phyloP scores from a whole-genome alignment of 805 yeast species.

The Candida insectorum region DNA sequence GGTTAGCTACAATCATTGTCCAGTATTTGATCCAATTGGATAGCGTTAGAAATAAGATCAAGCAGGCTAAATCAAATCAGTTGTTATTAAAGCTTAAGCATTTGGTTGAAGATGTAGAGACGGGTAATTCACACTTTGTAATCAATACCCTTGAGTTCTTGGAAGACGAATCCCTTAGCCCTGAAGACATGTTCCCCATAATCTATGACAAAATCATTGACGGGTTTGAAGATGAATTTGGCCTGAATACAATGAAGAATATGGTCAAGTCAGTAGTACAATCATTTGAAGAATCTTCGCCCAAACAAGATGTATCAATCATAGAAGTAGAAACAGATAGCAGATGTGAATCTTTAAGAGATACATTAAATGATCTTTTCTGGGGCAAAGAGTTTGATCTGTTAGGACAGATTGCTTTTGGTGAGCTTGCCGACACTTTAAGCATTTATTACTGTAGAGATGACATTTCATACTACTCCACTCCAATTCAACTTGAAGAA shows the following conservation, averaged over 20 bases:
- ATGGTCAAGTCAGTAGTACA: too few species aligned
- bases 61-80: neutral
- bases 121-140: constrained; percentile 4
- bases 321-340: constrained; percentile 32
- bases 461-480: constrained; percentile 12
- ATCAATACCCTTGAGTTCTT: constrained; percentile 5
- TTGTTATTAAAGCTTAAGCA: constrained; percentile 3
- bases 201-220: constrained; percentile 13
- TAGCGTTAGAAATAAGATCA: constrained; percentile 7
- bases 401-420: constrained; percentile 26
- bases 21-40: constrained; percentile 9
- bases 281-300: constrained; percentile 1
- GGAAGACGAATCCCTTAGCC: constrained; percentile 5
- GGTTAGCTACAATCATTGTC: constrained; percentile 3
- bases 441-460: constrained; percentile 29
- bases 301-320: constrained; percentile 19
- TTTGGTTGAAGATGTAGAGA: constrained; percentile 2
- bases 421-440: constrained; percentile 26
- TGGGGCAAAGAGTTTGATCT: constrained; percentile 31
- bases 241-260: too few species aligned
- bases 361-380: constrained; percentile 31
- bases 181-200: constrained; percentile 20
- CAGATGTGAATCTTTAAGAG: constrained; percentile 23
- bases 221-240: constrained; percentile 2
- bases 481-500: constrained; percentile 27